These are phyloP conservation scores for Senna siamea DNA, from an alignment of 306 rosid genomes.

Conservation along the genomic window DNA sequence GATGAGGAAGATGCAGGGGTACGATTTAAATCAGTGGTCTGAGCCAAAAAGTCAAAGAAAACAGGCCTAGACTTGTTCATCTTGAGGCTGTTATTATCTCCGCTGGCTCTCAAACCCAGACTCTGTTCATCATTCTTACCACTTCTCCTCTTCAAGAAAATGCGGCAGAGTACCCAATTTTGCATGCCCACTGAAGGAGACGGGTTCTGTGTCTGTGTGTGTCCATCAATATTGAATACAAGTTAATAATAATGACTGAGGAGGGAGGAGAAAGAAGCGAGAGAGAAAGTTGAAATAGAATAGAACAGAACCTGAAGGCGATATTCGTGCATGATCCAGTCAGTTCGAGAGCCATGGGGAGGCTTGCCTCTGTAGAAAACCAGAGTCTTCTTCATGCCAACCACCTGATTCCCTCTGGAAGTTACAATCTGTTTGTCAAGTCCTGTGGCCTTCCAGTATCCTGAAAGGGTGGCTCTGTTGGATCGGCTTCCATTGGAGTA, in stretches of 20 bases:
- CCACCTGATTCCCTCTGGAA: slow-evolving; percentile 55
- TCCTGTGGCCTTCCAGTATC: slow-evolving; percentile 98
- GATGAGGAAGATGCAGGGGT: slow-evolving; percentile 61
- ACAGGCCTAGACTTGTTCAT: slow-evolving; percentile 59
- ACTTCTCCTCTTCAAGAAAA: slow-evolving; percentile 84
- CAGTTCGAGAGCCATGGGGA: slow-evolving; percentile 86
- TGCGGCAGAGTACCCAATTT: slow-evolving; percentile 91
- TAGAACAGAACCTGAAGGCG: slow-evolving; percentile 49
- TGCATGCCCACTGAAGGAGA: slow-evolving; percentile 46
- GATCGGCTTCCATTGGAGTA: slow-evolving; percentile 94
- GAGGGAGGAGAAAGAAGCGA: too few species aligned
- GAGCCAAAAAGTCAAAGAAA: slow-evolving; percentile 82
- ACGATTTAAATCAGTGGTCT: slow-evolving; percentile 47
- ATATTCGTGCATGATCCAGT: slow-evolving; percentile 99
- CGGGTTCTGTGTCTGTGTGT: slow-evolving; percentile 40
- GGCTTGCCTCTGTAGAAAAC: slow-evolving; percentile 94
- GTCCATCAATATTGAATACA: background rate
- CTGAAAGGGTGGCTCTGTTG: slow-evolving; percentile 86
- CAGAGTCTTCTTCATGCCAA: slow-evolving; percentile 91
- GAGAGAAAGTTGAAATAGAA: too few species aligned
- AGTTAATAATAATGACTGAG: too few species aligned
- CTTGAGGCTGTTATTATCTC: too few species aligned
- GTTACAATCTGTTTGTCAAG: slow-evolving; percentile 72
- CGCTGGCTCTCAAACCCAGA: background rate
- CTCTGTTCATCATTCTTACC: slow-evolving; percentile 39